These are phyloP conservation scores for Talaromyces sp. DNA, from an alignment of 2,329 filamentous ascomycete genomes.

Conservation along the genomic window DNA sequence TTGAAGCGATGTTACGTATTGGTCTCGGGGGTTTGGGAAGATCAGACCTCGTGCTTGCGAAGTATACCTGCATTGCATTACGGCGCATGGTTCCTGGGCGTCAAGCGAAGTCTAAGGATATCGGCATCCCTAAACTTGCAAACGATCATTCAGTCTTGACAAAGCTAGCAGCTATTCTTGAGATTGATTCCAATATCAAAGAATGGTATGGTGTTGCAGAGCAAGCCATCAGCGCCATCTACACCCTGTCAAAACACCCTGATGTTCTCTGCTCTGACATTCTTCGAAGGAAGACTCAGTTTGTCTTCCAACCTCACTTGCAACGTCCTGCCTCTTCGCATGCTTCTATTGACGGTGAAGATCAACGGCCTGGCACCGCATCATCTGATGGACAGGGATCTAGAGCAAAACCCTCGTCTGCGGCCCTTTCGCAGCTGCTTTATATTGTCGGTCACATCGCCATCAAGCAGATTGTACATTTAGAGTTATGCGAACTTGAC, in stretches of 20 bases:
- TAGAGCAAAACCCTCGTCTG: conserved; percentile 66
- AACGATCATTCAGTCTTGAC: conserved; percentile 89
- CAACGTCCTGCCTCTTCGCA: conserved; percentile 32
- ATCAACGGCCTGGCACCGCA: conserved; percentile 38
- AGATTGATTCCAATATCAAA: conserved; percentile 84
- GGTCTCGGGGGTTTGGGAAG: conserved; percentile 81
- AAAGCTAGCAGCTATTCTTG: conserved; percentile 79
- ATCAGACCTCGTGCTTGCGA: conserved; percentile 82
- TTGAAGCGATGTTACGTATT: conserved; percentile 90
- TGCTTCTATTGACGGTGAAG: conserved; percentile 33
- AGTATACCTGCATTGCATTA: conserved; percentile 93
- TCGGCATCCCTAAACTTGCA: conserved; percentile 70
- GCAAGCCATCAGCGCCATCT: conserved; percentile 94
- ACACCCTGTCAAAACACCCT: conserved; percentile 89
- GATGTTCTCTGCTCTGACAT: conserved; percentile 92
- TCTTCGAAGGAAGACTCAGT: conserved; percentile 79
- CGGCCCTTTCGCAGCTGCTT: conserved; percentile 83
- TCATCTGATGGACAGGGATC: conserved; percentile 39
- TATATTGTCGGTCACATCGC: conserved; percentile 96
- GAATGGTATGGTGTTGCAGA: conserved; percentile 96
- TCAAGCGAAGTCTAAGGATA: conserved; percentile 70
- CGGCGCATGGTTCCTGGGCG: conserved; percentile 88
- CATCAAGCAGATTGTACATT: conserved; percentile 97
- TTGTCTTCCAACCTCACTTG: conserved; percentile 66
- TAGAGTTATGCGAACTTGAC: conserved; percentile 95